These are phyloP conservation scores for Ceriops decandra DNA, from an alignment of 345 rosid species.

Conservation along the genomic window DNA sequence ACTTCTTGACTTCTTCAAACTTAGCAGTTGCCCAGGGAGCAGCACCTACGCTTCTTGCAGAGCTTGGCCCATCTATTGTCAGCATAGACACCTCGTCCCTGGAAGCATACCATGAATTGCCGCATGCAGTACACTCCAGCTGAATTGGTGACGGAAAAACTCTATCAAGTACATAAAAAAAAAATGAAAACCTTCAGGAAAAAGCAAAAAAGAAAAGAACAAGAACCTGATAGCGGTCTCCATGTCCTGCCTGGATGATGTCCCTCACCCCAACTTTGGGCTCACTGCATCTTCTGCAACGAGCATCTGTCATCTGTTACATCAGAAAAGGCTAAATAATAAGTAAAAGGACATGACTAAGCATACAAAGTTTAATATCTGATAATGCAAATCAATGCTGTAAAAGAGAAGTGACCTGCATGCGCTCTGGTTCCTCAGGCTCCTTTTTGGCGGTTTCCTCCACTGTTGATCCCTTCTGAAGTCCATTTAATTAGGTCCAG, in stretches of 20 bases:
- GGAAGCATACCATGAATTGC: constrained; percentile 88
- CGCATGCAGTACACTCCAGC: constrained; percentile 89
- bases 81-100: constrained; percentile 74
- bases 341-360: neutral
- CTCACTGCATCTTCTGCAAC: constrained; percentile 75
- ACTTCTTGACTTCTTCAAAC: constrained; percentile 56
- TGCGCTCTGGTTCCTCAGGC: constrained; percentile 75
- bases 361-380: neutral
- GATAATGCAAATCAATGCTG: neutral
- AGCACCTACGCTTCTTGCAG: constrained; percentile 42
- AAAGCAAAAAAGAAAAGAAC: neutral
- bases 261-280: constrained; percentile 73
- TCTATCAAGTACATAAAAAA: neutral
- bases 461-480: constrained; percentile 85
- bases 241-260: constrained; percentile 95
- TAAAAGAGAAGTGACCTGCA: constrained; percentile 56
- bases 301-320: constrained; percentile 72
- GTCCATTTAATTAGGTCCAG: constrained; percentile 9
- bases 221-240: constrained; percentile 91
- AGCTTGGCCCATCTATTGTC: constrained; percentile 59
- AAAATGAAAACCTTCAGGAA: neutral
- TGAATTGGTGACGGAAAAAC: constrained; percentile 23
- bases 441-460: constrained; percentile 76
- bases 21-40: constrained; percentile 57
- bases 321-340: constrained; percentile 6